Evolutionary conservation across 2,329 filamentous ascomycete genomes (phyloP), one percentile per base, ranked within the genome.

Genomic region (Neonectria coccinea): DNA sequence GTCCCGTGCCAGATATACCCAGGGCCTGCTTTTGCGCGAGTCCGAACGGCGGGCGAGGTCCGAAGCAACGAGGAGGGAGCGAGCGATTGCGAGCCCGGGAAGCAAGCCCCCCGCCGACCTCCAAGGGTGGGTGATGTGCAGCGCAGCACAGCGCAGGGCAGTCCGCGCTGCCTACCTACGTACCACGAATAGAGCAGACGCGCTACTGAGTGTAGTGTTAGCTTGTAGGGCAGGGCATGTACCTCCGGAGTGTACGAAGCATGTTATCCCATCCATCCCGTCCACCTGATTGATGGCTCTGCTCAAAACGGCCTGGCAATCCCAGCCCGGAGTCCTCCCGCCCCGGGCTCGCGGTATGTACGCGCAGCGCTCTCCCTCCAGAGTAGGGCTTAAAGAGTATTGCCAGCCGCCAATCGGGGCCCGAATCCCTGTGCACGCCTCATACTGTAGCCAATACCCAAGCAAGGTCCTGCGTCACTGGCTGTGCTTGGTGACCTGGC

Each of bases 251-350:
- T 42, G 54, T 44, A 62, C 54, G 54, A 62, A 39, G 33, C 16
- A 39, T 11, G 14, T 14, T 12, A 14, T 14, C 16, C 14, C 33
- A 39, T 39, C 33, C 33, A 39, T 11, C 14, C 16, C 2, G 12
- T 3, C 12, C 36, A 33, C 25, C 25, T 39, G 5, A 16, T n/a
- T 39, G 36, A 39, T 16, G 36, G 36, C 36, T 39, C 36, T 39
- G 14, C 14, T 12, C 36, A 39, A 8, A 39, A 39, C 36, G 3
- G 55, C 48, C 39, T 53, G n/a, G 31, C 55, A 56, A 44, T 33
- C 50, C 41, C 27, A 53, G 50, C 31, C 54, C 55, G 62, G 56
- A 64, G 62, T 47, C 62, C 62, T 64, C 62, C 62, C 56, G 39
- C 44, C 27, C 33, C 27, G 22, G 33, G 6, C 39, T 39, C 36